phyloP scores from a whole-genome alignment of 2,329 filamentous ascomycete species.

The Macrophomina phaseolina region DNA sequence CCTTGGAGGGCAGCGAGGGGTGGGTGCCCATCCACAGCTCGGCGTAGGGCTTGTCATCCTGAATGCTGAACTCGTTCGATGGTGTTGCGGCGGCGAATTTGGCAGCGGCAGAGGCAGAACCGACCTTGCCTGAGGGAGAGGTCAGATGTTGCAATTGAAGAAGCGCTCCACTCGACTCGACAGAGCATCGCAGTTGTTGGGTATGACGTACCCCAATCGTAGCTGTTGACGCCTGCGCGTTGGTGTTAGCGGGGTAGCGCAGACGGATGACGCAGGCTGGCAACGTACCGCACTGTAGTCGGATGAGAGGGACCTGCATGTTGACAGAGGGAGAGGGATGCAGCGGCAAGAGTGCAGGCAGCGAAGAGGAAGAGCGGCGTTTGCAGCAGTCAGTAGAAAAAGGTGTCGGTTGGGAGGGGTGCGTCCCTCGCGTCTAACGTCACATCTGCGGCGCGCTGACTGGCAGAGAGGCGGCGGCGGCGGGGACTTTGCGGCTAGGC shows the following conservation, averaged over 20 bases:
- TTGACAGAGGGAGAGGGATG: neutral
- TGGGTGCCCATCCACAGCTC: constrained; percentile 99
- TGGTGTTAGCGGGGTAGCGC: constrained; percentile 35
- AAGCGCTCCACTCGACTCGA: constrained; percentile 26
- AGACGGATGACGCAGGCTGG: constrained; percentile 27
- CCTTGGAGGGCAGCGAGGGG: constrained; percentile 91
- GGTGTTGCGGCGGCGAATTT: constrained; percentile 87
- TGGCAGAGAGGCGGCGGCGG: neutral
- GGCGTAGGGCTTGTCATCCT: constrained; percentile 90
- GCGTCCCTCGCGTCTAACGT: constrained; percentile 15
- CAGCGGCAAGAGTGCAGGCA: neutral
- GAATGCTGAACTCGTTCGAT: constrained; percentile 73
- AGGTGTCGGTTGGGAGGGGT: neutral
- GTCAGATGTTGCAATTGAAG: constrained; percentile 31
- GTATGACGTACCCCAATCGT: constrained; percentile 79
- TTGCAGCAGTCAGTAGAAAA: neutral
- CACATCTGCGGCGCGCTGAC: constrained; percentile 6
- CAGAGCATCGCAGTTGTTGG: constrained; percentile 32
- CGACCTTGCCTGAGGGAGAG: constrained; percentile 72
- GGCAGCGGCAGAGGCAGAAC: constrained; percentile 84
- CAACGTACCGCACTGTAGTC: constrained; percentile 73
- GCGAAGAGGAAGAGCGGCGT: neutral
- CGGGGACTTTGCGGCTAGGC: constrained; percentile 11
- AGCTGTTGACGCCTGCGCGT: constrained; percentile 88
- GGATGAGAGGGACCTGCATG: constrained; percentile 81